Conservation (phyloP, 495 filamentous ascomycete species). For the Podospora pseudocomata region DNA sequence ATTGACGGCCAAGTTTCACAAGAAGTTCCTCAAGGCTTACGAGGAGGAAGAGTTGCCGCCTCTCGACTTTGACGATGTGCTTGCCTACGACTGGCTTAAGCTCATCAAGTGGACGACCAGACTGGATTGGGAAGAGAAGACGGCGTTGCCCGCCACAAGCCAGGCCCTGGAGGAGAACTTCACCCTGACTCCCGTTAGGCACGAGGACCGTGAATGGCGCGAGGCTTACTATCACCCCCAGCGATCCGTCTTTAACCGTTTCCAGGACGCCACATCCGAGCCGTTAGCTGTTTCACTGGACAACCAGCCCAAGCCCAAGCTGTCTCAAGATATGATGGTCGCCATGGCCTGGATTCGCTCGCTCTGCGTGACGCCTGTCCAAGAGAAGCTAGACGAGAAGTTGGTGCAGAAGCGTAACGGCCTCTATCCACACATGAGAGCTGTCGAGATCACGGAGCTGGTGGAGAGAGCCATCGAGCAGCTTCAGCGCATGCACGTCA, state of each 20-base stretch:
- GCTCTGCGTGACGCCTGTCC: constrained; percentile 34
- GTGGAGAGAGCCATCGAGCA: constrained; percentile 54
- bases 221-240: constrained; percentile 43
- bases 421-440: constrained; percentile 31
- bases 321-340: constrained; percentile 22
- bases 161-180: constrained; percentile 31
- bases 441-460: constrained; percentile 35
- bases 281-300: constrained; percentile 27
- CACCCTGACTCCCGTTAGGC: constrained; percentile 29
- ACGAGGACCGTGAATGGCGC: constrained; percentile 43
- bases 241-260: constrained; percentile 44
- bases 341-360: constrained; percentile 35
- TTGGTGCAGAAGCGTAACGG: constrained; percentile 38
- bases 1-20: constrained; percentile 73
- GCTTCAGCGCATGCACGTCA: constrained; percentile 57
- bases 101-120: constrained; percentile 66
- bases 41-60: constrained; percentile 59
- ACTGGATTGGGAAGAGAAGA: constrained; percentile 37
- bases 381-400: constrained; percentile 32
- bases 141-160: constrained; percentile 38
- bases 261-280: constrained; percentile 41
- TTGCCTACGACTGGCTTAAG: constrained; percentile 70
- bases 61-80: constrained; percentile 68
- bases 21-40: constrained; percentile 73
- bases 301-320: neutral